Evolutionary conservation across 805 yeast genomes (phyloP), one percentile per base, ranked within the genome.

Genomic region (Wickerhamomyces canadensis): DNA sequence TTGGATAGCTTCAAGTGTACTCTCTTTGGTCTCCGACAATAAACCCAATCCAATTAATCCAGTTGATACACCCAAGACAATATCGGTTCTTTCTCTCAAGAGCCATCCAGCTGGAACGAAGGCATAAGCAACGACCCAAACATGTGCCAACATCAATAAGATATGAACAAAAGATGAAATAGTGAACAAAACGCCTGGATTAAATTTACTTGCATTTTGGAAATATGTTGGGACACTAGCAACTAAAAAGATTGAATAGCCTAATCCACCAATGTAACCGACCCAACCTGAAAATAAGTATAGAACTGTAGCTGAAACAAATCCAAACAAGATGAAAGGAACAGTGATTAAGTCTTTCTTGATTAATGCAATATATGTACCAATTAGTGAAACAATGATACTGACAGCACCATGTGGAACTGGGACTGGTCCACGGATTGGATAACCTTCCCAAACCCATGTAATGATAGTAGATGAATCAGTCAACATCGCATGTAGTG

Each of bases 111-210:
- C 89, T 10, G 98, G 98, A 33, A 93, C 98, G 64, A 93, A 93
- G 0, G 98, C 98, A 60, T 93, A 93, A 0, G 98, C 98, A 32
- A 93, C 98, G 30, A 84, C 81, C 98, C 98, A 91, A 35, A 91
- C 95, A 59, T 88, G 91, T 5, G 84, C 94, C 43, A 93, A 68
- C 19, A 81, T 69, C 26, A 85, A 56, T 4, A 82, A 33, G 35
- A 79, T 65, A 44, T 72, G 63, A 31, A 75, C 47, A 6, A 78
- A 52, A 39, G 74, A 73, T 1, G 75, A 71, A 2, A 72, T 40
- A 4, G 68, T 60, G 50, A 79, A 76, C 1, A 77, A 58, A 17
- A 70, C 49, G 2, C 81, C 80, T 19, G 84, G 76, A 41, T 72
- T 62, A 56, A 73, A 72, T 13, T 73, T 68, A 19, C 76, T 66